Base-by-base conservation (phyloP, 2,329 filamentous ascomycete species). In the Elsinoe ampelina region DNA sequence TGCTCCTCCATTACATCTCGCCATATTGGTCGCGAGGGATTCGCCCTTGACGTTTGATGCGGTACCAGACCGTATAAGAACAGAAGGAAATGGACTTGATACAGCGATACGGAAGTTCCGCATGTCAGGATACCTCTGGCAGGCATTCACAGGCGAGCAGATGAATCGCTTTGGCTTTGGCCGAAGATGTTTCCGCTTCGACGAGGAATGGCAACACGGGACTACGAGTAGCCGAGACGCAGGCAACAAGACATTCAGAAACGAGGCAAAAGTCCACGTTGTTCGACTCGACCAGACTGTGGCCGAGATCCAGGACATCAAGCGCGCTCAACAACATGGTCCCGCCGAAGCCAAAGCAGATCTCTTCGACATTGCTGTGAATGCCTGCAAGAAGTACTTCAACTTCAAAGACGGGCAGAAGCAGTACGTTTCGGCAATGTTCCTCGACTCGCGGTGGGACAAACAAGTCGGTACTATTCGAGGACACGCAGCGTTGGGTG, bases 41-140 rank as follows among this genome's bases (percentile, higher is more conserved):
- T 97, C 92, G 0, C 83, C 87, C 0, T 87, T 80, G 38, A 92
- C 85, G 1, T 96, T 87, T 65, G 91, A 97, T 72, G 84, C 89
- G 3, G 80, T 84, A 13, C 90, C 89, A 0, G 83, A 89, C 56
- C 81, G 87, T 50, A 75, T 81, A 57, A 82, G 87, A 69, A 83
- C 80, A 63, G 91, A 95, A 75, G 91, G 89, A 15, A 95, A 95
- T 70, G 80, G 80, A 1, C 68, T 97, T 35, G 85, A 91, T 10
- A 83, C 82, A 6, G 93, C 93, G 0, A 79, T 95, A 54, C 83
- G 82, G 65, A 98, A 98, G 69, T 96, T 93, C 68, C 83, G 91
- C 61, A 96, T 95, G 87, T 86, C 90, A 15, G 92, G 89, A 20
- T 96, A 97, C 68, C 77, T 97, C 12, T 97, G 93, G 91, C 93